Percentiles rank a stretch among this genome's conserved stretches.
phyloP scores from a whole-genome alignment of 106 monocot genomes.

The Platanthera zijinensis region DNA sequence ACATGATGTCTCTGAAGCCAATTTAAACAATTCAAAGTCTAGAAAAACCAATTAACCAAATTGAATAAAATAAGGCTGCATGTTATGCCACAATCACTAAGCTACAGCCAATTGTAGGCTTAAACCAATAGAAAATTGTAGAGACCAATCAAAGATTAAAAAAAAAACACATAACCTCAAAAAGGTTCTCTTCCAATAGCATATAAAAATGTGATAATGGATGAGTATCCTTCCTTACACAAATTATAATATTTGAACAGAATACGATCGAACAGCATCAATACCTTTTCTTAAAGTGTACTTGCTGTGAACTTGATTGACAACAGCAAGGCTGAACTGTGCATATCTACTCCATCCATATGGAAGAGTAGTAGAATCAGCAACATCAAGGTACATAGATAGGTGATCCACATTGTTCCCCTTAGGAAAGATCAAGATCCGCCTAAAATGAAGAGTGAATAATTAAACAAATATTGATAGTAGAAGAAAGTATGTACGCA shows the following conservation, averaged over 20 bases:
- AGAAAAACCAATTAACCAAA: neutral
- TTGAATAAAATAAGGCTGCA: neutral
- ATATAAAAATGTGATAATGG: no score
- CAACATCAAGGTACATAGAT: constrained; percentile 94
- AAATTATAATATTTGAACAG: neutral
- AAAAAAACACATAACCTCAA: neutral
- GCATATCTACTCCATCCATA: constrained; percentile 94
- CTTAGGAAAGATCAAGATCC: constrained; percentile 82
- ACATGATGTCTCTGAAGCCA: neutral
- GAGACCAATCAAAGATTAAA: neutral
- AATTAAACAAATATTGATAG: neutral
- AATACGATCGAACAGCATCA: neutral
- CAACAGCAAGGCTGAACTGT: constrained; percentile 68
- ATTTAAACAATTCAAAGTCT: neutral
- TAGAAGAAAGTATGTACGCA: neutral
- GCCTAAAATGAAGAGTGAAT: constrained; percentile 26
- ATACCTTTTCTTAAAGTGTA: constrained; percentile 62
- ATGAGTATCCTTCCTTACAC: neutral
- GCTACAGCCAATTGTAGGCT: neutral
- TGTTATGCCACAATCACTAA: neutral
- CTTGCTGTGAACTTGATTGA: constrained; percentile 75
- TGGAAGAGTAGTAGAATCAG: constrained; percentile 59
- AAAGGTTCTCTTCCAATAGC: no score
- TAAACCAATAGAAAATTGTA: neutral
- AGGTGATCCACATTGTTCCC: constrained; percentile 87